These are phyloP conservation scores for Phytopythium helicoides DNA, from an alignment of 352 stramenopile genomes.

Conservation along the genomic window DNA sequence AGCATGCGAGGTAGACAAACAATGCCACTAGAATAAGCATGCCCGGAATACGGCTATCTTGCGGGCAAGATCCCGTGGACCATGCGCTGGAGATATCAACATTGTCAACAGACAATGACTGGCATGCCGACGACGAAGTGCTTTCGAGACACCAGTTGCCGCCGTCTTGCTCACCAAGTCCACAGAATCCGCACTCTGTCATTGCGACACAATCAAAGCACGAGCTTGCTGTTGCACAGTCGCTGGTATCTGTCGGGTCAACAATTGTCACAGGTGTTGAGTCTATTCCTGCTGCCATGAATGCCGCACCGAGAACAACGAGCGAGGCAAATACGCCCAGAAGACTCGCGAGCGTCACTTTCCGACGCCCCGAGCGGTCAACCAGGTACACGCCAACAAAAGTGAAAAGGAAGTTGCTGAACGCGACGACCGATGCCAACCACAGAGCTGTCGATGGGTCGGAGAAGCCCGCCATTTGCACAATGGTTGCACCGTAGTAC, in stretches of 20 bases:
- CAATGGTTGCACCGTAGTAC: conserved; percentile 84
- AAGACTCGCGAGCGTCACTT: conserved; percentile 49
- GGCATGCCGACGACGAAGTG: not conserved
- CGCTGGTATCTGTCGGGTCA: conserved; percentile 16
- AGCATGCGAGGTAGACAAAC: conserved; percentile 75
- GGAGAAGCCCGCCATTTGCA: conserved; percentile 78
- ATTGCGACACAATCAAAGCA: conserved; percentile 76
- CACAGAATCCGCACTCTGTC: conserved; percentile 53
- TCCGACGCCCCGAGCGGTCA: conserved; percentile 39
- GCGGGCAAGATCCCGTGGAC: conserved; percentile 49
- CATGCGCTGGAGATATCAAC: conserved; percentile 26
- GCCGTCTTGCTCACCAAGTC: conserved; percentile 10
- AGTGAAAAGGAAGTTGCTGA: conserved; percentile 70
- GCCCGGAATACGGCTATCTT: conserved; percentile 31
- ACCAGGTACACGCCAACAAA: conserved; percentile 65
- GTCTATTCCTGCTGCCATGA: conserved; percentile 32
- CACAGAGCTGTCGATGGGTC: conserved; percentile 71
- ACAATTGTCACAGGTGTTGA: conserved; percentile 23
- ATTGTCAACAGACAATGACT: conserved; percentile 8
- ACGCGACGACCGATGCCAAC: conserved; percentile 69
- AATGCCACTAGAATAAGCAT: conserved; percentile 59
- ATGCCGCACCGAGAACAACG: conserved; percentile 30
- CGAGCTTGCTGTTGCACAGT: conserved; percentile 38
- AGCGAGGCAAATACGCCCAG: conserved; percentile 42
- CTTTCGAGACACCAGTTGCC: conserved; percentile 26